These are phyloP conservation scores for Trifolium repens DNA, from an alignment of 306 rosid genomes.

Conservation along the genomic window DNA sequence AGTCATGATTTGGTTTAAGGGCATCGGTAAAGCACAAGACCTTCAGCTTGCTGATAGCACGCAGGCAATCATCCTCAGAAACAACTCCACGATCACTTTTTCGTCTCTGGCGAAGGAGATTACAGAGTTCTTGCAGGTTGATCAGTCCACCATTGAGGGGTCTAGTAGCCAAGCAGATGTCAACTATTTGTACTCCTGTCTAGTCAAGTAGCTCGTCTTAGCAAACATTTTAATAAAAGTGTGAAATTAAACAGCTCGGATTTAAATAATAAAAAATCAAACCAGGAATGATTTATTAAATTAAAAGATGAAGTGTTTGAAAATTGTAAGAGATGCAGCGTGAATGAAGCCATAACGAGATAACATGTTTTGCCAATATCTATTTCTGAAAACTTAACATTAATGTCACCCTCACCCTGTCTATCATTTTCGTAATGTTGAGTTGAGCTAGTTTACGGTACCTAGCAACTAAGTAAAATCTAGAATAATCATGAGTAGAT, in stretches of 20 bases:
- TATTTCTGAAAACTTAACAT: background rate
- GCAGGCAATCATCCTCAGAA: slow-evolving; percentile 94
- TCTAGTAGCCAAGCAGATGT: slow-evolving; percentile 91
- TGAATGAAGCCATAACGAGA: slow-evolving; percentile 10
- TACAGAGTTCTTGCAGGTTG: slow-evolving; percentile 84
- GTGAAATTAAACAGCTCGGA: slow-evolving; percentile 27
- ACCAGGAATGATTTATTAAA: background rate
- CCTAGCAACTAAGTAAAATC: too few species aligned
- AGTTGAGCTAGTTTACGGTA: too few species aligned
- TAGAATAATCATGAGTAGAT: too few species aligned
- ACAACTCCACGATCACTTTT: slow-evolving; percentile 86
- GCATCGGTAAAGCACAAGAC: slow-evolving; percentile 50
- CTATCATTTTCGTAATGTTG: too few species aligned
- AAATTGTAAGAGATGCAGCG: slow-evolving; percentile 9
- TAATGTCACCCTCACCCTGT: too few species aligned
- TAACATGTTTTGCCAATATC: slow-evolving; percentile 11
- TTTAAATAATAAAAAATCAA: slow-evolving; percentile 6
- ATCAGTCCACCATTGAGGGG: slow-evolving; percentile 92
- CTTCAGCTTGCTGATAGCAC: slow-evolving; percentile 95
- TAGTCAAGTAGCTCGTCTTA: slow-evolving; percentile 56
- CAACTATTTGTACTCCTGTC: slow-evolving; percentile 95
- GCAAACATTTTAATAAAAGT: slow-evolving; percentile 32
- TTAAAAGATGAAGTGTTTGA: slow-evolving; percentile 9
- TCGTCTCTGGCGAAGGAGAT: slow-evolving; percentile 71
- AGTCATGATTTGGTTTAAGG: slow-evolving; percentile 16